These are phyloP conservation scores for Trichomonascus vanleenenianus DNA, from an alignment of 805 yeast genomes.

Conservation along the genomic window DNA sequence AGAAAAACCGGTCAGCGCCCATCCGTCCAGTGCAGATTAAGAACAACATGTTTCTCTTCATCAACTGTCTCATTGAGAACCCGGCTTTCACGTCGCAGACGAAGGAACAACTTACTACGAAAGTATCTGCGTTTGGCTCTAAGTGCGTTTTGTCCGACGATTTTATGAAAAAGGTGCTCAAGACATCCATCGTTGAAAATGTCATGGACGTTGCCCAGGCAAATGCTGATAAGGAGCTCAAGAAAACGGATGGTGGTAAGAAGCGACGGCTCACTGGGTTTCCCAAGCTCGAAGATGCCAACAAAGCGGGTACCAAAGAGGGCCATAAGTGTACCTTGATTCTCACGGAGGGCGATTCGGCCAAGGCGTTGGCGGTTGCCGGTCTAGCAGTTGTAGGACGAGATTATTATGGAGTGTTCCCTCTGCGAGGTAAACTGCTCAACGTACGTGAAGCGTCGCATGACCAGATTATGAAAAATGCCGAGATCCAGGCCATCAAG, in stretches of 20 bases:
- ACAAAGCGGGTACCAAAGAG: slow-evolving; percentile 89
- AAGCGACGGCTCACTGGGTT: slow-evolving; percentile 81
- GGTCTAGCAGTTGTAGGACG: slow-evolving; percentile 94
- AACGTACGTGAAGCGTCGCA: slow-evolving; percentile 95
- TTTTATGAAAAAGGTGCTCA: slow-evolving; percentile 63
- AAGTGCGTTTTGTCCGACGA: slow-evolving; percentile 68
- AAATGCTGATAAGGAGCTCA: slow-evolving; percentile 80
- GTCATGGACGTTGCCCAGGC: slow-evolving; percentile 77
- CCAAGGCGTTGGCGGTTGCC: slow-evolving; percentile 81
- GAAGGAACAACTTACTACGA: slow-evolving; percentile 88
- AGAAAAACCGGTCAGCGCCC: slow-evolving; percentile 55
- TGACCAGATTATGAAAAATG: slow-evolving; percentile 89
- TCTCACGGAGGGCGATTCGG: slow-evolving; percentile 96
- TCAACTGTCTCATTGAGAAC: slow-evolving; percentile 88
- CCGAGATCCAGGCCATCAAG: slow-evolving; percentile 90
- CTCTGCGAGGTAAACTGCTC: slow-evolving; percentile 87
- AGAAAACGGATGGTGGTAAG: slow-evolving; percentile 78
- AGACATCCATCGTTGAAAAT: slow-evolving; percentile 62
- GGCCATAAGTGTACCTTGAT: slow-evolving; percentile 89
- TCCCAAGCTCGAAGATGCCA: slow-evolving; percentile 90
- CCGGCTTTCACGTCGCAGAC: slow-evolving; percentile 98
- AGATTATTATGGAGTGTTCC: slow-evolving; percentile 91
- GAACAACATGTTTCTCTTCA: slow-evolving; percentile 81
- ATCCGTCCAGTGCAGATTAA: slow-evolving; percentile 84
- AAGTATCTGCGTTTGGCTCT: slow-evolving; percentile 84